Evolutionary conservation across 1,284 basidiomycete genomes (phyloP), one percentile per base, ranked within the genome.

Genomic region (Calocybe gambosa): DNA sequence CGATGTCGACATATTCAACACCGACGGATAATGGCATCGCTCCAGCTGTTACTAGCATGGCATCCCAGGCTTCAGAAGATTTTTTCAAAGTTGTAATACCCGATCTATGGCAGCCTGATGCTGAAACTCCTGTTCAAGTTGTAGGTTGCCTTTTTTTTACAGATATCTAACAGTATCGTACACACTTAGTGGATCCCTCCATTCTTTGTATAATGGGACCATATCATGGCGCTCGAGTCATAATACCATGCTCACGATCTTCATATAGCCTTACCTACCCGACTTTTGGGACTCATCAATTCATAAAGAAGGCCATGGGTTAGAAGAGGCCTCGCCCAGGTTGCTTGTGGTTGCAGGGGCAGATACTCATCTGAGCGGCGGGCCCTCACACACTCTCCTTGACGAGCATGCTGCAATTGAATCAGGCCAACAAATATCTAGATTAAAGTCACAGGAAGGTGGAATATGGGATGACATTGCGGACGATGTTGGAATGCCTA

Each of bases 301-400:
- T 4, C 59, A 63, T 21, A 58, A 65, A 42, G 66, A 69, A 46
- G 58, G 62, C 52, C 5, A 34, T 15, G 31, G 2, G 6, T 19
- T 12, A 6, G 36, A 19, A 42, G 58, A 59, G 16, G 57, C 57
- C 1, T 59, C 69, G 13, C 87, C 88, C 26, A 89, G 85, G 61
- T 66, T 93, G 43, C 67, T 89, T 35, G 80, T 90, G 37, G 77
- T 89, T 31, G 79, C 80, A 12, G 83, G 82, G 5, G 71, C 77
- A 3, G 71, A 72, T 18, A 85, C 82, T 0, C 78, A 84, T 58
- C 70, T 67, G 29, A 77, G 70, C 47, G 83, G 79, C 29, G 84
- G 84, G 3, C 85, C 84, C 15, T 76, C 78, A 1, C 73, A 85
- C 57, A 79, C 75, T 51, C 67, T 82, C 18, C 70, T 79, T 56